Evolutionary conservation across 176 grass and related monocot genomes (phyloP).

Genomic region (Ensete ventricosum): DNA sequence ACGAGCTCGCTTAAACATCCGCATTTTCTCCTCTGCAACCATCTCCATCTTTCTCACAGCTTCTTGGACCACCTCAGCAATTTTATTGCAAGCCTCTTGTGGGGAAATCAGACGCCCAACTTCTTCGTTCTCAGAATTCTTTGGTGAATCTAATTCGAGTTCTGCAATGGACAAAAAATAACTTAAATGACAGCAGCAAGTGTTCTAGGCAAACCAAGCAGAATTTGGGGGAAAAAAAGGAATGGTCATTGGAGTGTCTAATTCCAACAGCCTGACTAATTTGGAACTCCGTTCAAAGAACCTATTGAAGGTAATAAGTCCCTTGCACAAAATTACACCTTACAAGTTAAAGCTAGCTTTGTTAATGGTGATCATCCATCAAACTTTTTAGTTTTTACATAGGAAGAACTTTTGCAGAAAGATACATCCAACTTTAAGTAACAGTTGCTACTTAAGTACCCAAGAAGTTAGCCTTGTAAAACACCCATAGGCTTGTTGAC

Average conservation of each 20-base stretch:
- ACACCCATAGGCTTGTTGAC: no score
- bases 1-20: conserved; percentile 36
- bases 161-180: conserved; percentile 20
- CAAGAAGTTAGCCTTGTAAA: no score
- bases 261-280: not conserved
- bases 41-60: conserved; percentile 66
- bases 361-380: no score
- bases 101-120: conserved; percentile 55
- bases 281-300: conserved; percentile 7
- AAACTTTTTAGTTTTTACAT: no score
- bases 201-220: no score
- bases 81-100: conserved; percentile 59
- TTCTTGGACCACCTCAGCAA: conserved; percentile 76
- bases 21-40: conserved; percentile 66
- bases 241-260: no score
- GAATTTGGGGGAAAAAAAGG: no score
- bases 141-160: conserved; percentile 45
- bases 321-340: no score
- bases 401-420: not conserved
- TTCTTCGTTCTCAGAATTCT: conserved; percentile 45
- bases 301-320: not conserved
- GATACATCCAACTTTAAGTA: not conserved
- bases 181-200: no score
- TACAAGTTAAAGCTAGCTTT: no score
- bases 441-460: not conserved